A percentile compares a stretch with the other conserved stretches of the same genome.
Conservation (phyloP, 2,329 filamentous ascomycete genomes). For the Zalaria obscura region DNA sequence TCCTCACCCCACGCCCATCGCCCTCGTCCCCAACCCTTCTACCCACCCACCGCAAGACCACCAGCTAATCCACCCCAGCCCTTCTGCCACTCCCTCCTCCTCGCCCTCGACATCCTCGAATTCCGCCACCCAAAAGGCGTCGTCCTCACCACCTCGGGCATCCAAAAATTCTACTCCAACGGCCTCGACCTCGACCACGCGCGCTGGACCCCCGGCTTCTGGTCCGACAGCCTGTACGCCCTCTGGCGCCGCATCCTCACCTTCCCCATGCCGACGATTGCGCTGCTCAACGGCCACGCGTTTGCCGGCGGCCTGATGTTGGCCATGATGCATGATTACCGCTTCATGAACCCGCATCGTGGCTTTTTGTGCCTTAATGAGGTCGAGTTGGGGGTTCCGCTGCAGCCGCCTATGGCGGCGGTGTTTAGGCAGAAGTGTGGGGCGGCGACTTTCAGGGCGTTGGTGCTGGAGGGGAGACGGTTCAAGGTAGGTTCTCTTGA, state of each 20-base stretch:
- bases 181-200: constrained; percentile 64
- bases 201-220: constrained; percentile 43
- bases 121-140: constrained; percentile 55
- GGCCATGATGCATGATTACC: constrained; percentile 71
- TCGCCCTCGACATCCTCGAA: constrained; percentile 64
- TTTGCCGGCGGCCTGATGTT: constrained; percentile 75
- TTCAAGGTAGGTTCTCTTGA: constrained; percentile 28
- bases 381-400: constrained; percentile 63
- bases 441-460: constrained; percentile 39
- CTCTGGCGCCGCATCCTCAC: constrained; percentile 53
- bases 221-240: constrained; percentile 44
- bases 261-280: constrained; percentile 70
- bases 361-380: constrained; percentile 76
- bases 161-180: constrained; percentile 71
- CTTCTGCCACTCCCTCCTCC: constrained; percentile 52
- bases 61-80: constrained; percentile 11
- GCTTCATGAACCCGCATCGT: constrained; percentile 54
- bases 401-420: constrained; percentile 57
- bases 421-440: constrained; percentile 60
- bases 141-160: constrained; percentile 60
- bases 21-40: no score
- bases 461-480: constrained; percentile 61
- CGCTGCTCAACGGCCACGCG: constrained; percentile 62
- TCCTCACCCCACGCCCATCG: no score
- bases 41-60: no score